Conservation (phyloP, 2,329 filamentous ascomycete species). For the Claviceps cyperi region DNA sequence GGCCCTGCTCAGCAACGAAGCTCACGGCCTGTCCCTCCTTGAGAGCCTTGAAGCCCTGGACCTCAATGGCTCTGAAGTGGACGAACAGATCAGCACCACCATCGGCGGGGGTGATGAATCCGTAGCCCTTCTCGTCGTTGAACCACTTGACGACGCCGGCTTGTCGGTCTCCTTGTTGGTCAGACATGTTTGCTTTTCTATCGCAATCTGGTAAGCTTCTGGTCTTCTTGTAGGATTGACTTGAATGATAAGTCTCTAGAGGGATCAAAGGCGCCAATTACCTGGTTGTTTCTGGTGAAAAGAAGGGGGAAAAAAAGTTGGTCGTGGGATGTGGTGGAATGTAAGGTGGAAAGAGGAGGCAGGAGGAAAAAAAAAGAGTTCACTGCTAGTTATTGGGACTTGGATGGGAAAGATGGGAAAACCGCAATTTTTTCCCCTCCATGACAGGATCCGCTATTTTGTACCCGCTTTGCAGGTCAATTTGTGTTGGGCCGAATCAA, state of each 20-base stretch:
- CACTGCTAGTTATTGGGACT: neutral
- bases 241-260: no score
- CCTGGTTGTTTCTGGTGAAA: neutral
- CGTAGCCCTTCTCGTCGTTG: conserved; percentile 11
- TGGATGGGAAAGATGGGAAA: neutral
- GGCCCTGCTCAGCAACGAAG: conserved; percentile 7
- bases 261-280: neutral
- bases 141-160: conserved; percentile 9
- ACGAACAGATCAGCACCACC: conserved; percentile 7
- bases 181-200: conserved; percentile 6
- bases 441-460: conserved; percentile 1
- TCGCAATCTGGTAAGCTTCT: neutral
- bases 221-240: no score
- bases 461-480: neutral
- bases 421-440: neutral
- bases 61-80: conserved; percentile 9
- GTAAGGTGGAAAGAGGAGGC: neutral
- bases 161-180: conserved; percentile 8
- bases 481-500: conserved; percentile 1
- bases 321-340: neutral
- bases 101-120: conserved; percentile 8
- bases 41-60: conserved; percentile 8
- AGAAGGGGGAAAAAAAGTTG: neutral
- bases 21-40: conserved; percentile 9
- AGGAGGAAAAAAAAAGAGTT: neutral